A percentile compares a stretch with the other conserved stretches of the same genome.
These are phyloP conservation scores for Hymenoscyphus fructigenus DNA, from an alignment of 2,329 filamentous ascomycete species.

Conservation along the genomic window DNA sequence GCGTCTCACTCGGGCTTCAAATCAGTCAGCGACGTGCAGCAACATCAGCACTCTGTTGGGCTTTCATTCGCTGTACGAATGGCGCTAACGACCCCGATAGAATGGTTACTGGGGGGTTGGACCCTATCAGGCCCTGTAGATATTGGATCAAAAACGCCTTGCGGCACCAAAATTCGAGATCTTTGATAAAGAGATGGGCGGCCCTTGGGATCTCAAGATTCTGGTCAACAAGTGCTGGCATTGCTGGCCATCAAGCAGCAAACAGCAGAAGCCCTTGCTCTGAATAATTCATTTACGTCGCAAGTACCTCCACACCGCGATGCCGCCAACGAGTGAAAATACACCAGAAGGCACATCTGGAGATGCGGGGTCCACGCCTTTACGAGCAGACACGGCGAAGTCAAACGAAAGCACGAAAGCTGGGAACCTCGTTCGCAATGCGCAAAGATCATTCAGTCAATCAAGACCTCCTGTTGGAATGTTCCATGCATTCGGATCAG, in stretches of 20 bases:
- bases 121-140: constrained; percentile 9
- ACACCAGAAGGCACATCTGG: background rate
- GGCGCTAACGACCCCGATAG: background rate
- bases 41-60: background rate
- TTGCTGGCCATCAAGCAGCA: background rate
- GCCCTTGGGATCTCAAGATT: background rate
- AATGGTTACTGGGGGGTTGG: background rate
- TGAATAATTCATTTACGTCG: background rate
- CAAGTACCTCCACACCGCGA: background rate
- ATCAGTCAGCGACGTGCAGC: constrained; percentile 8
- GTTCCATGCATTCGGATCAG: constrained; percentile 26
- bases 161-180: background rate
- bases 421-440: constrained; percentile 13
- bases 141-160: background rate
- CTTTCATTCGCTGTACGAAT: background rate
- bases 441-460: constrained; percentile 19
- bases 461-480: constrained; percentile 27
- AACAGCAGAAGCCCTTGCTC: background rate
- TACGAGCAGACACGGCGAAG: constrained; percentile 13
- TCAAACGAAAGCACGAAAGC: constrained; percentile 9
- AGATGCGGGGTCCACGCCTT: background rate
- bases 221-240: background rate
- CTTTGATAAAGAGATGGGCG: background rate
- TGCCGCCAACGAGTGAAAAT: background rate
- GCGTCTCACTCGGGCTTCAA: background rate